These are phyloP conservation scores for Cymbopogon citratus DNA, from an alignment of 176 grass and related monocot genomes.

Conservation along the genomic window DNA sequence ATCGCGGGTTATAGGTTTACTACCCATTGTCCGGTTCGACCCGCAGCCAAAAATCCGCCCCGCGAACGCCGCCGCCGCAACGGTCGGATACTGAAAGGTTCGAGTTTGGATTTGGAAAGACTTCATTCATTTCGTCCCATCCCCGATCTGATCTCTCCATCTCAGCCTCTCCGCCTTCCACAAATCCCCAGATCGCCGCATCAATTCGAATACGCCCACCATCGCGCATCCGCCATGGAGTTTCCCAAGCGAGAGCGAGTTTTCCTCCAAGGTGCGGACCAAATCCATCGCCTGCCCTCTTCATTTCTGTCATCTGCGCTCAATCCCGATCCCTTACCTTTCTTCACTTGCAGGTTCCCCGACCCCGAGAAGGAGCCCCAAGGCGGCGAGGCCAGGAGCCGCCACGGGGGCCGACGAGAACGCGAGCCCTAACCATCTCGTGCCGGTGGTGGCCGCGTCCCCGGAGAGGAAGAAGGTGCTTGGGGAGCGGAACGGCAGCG, in stretches of 20 bases:
- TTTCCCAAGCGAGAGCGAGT: slow-evolving; percentile 5
- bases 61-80: background rate
- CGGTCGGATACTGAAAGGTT: slow-evolving; percentile 28
- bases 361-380: slow-evolving; percentile 11
- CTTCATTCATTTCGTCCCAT: background rate
- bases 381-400: background rate
- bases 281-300: background rate
- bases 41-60: too few relatives aligned
- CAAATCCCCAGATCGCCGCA: background rate
- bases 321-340: background rate
- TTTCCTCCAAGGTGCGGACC: slow-evolving; percentile 25
- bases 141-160: background rate
- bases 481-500: slow-evolving; percentile 19
- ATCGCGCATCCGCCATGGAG: slow-evolving; percentile 30
- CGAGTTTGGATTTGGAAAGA: slow-evolving; percentile 3
- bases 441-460: background rate
- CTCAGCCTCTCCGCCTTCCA: background rate
- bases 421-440: background rate
- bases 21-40: too few relatives aligned
- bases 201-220: background rate
- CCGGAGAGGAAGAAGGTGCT: slow-evolving; percentile 39
- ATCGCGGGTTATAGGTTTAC: too few relatives aligned
- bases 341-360: slow-evolving; percentile 7
- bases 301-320: background rate
- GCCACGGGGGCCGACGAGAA: slow-evolving; percentile 35